Conservation (phyloP, 495 filamentous ascomycete genomes). For the Talaromyces thailandensis region DNA sequence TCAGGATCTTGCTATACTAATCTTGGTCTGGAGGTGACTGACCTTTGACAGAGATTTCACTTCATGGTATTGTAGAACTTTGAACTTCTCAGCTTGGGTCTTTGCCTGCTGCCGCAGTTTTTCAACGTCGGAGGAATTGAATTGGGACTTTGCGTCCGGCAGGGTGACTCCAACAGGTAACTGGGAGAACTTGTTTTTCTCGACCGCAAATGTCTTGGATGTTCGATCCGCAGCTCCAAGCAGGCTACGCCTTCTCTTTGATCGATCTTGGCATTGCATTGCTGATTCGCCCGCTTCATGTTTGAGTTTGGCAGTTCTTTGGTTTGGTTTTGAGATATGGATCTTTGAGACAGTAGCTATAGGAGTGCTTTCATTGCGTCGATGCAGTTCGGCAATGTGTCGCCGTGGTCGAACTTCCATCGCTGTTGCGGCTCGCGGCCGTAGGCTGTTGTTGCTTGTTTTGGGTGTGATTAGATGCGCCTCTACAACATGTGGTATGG, state of each 20-base stretch:
- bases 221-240: not conserved
- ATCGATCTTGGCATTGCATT: constrained; percentile 6
- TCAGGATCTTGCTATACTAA: constrained; percentile 6
- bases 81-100: constrained; percentile 55
- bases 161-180: constrained; percentile 51
- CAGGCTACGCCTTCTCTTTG: not conserved
- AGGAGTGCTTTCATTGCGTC: constrained; percentile 18
- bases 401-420: constrained; percentile 9
- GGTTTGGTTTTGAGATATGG: not conserved
- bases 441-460: constrained; percentile 22
- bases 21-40: constrained; percentile 12
- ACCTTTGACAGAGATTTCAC: constrained; percentile 57
- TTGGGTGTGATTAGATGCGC: constrained; percentile 5
- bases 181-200: constrained; percentile 41
- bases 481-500: not conserved
- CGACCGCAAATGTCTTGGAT: constrained; percentile 22
- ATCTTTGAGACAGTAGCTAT: constrained; percentile 18
- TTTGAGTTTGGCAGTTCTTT: not conserved
- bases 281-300: constrained; percentile 1
- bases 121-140: constrained; percentile 43
- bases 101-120: constrained; percentile 52
- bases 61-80: constrained; percentile 57
- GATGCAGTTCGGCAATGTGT: not conserved
- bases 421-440: constrained; percentile 10
- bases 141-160: constrained; percentile 34